A percentile compares a stretch with the other conserved stretches of the same genome.
These are phyloP conservation scores for Nasturtium officinale DNA, from an alignment of 345 rosid species.

Conservation along the genomic window DNA sequence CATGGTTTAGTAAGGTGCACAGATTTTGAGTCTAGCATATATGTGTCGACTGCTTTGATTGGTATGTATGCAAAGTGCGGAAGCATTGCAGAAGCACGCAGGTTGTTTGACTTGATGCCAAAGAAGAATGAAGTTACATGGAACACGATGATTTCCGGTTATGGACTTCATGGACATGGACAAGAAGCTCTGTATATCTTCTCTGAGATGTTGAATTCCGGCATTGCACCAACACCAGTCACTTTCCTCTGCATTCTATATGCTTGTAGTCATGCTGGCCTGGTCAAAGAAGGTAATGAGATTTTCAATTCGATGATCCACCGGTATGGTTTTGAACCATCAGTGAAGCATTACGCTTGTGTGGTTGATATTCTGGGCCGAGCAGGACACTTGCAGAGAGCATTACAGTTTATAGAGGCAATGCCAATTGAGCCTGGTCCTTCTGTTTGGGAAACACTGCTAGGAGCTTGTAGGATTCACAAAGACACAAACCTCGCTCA, in stretches of 20 bases:
- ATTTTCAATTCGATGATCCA: conserved; percentile 68
- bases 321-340: conserved; percentile 58
- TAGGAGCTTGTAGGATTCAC: conserved; percentile 82
- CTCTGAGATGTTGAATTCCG: conserved; percentile 55
- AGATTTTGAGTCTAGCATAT: conserved; percentile 60
- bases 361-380: conserved; percentile 82
- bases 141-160: conserved; percentile 83
- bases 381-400: conserved; percentile 71
- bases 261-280: conserved; percentile 88
- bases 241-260: conserved; percentile 72
- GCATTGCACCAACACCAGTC: conserved; percentile 56
- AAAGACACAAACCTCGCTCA: conserved; percentile 66
- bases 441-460: conserved; percentile 70
- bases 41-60: conserved; percentile 71
- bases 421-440: conserved; percentile 65
- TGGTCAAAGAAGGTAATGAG: conserved; percentile 68
- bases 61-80: conserved; percentile 92
- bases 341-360: conserved; percentile 74
- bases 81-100: conserved; percentile 63
- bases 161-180: conserved; percentile 85
- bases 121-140: conserved; percentile 80
- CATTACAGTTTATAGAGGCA: conserved; percentile 61
- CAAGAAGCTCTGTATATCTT: conserved; percentile 64
- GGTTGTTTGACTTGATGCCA: conserved; percentile 57
- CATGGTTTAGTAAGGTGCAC: conserved; percentile 55